Base-by-base conservation (phyloP, 2,329 filamentous ascomycete species). In the Fonsecaea pugnacius region DNA sequence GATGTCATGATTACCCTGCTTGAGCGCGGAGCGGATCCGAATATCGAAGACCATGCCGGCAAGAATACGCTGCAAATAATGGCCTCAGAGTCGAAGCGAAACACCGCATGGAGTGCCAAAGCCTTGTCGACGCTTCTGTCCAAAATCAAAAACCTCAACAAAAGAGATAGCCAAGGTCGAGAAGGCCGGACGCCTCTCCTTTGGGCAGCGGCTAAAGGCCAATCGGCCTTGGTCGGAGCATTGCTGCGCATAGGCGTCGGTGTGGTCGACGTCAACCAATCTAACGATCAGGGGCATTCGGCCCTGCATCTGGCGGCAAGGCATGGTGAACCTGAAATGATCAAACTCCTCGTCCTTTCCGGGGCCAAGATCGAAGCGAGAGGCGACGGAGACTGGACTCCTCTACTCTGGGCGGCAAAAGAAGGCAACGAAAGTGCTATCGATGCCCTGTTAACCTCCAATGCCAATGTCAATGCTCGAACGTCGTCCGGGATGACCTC, bases 151-250 rank as follows among this genome's bases (percentile, higher is more conserved):
- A 69, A 73, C 10, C 72, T 82, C 33, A 79, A 81, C 66, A 78
- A 76, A 0, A 74, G 75, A 32, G 81, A 83, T 70, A 76, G 77
- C 58, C 71, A 82, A 24, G 80, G 81, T 10, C 78, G 85, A 12
- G 71, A 82, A 24, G 80, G 81, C 9, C 78, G 85, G 12, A 84
- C 82, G 33, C 82, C 85, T 2, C 72, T 87, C 48, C 79, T 86
- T 65, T 87, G 84, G 84, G 84, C 85, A 1, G 85, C 83, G 38
- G 84, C 82, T 27, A 85, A 84, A 51, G 82, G 83, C 18, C 85
- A 86, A 69, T 74, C 79, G 56, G 76, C 78, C 35, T 75, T 86
- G 10, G 82, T 80, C 18, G 78, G 80, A 60, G 75, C 80, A 68
- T 74, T 87, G 32, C 74, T 85, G 4, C 32, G 35, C 9, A 24